phyloP scores from a whole-genome alignment of 495 filamentous ascomycete genomes.

The Penicillium bovifimosum region DNA sequence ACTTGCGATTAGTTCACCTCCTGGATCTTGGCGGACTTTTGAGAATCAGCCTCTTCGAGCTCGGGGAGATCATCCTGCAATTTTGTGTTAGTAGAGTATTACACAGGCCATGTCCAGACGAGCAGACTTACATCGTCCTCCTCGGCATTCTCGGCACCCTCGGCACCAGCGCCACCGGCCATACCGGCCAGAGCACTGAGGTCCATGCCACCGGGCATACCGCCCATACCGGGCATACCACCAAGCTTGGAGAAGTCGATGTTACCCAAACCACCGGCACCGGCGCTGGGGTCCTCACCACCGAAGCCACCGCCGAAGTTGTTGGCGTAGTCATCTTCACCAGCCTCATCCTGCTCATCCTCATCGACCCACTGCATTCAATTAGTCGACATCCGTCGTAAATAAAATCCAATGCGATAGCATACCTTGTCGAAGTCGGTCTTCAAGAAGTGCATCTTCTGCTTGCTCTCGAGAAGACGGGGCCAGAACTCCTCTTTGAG shows the following conservation, averaged over 20 bases:
- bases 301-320: conserved; percentile 67
- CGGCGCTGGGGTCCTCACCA: conserved; percentile 29
- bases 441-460: conserved; percentile 95
- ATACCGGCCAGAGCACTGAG: conserved; percentile 46
- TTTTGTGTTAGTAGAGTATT: conserved; percentile 33
- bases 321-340: conserved; percentile 71
- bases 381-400: conserved; percentile 17
- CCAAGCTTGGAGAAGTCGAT: conserved; percentile 91
- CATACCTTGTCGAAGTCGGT: conserved; percentile 95
- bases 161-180: conserved; percentile 40
- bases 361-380: conserved; percentile 85
- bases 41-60: conserved; percentile 44
- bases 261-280: conserved; percentile 54
- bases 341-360: conserved; percentile 90
- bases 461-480: conserved; percentile 77
- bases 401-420: background rate
- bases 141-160: conserved; percentile 48
- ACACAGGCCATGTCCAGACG: conserved; percentile 36
- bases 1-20: conserved; percentile 46
- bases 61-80: conserved; percentile 60
- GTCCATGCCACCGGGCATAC: conserved; percentile 36
- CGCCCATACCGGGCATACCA: conserved; percentile 42
- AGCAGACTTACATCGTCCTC: conserved; percentile 42
- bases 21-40: conserved; percentile 50
- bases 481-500: conserved; percentile 90